A percentile compares a stretch with the other conserved stretches of the same genome.
Conservation (phyloP, 179 eudicot genomes). For the Dionaea muscipula region DNA sequence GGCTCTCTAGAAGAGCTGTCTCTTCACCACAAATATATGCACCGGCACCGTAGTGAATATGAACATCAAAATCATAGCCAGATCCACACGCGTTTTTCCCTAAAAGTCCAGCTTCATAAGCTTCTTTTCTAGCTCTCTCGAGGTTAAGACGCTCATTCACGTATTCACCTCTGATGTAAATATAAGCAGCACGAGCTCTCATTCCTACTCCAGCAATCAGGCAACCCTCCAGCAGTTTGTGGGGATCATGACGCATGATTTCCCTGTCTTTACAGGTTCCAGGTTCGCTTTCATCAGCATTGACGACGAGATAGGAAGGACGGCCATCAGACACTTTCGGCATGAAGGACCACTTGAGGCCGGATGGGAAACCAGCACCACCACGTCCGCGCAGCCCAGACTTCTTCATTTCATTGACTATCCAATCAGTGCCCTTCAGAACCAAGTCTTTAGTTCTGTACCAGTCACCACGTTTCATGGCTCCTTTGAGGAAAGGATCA, state of each 20-base stretch:
- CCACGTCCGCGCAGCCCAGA: constrained; percentile 99
- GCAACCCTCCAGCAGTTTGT: constrained; percentile 83
- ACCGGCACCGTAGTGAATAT: constrained; percentile 93
- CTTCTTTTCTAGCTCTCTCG: constrained; percentile 74
- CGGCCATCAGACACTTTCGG: constrained; percentile 94
- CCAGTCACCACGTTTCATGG: constrained; percentile 97
- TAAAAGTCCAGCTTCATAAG: constrained; percentile 65
- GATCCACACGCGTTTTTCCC: constrained; percentile 96
- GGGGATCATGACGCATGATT: constrained; percentile 96
- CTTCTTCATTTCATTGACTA: constrained; percentile 82
- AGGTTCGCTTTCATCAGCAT: constrained; percentile 99
- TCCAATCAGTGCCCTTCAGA: constrained; percentile 86
- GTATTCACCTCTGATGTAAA: constrained; percentile 89
- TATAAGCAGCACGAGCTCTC: constrained; percentile 90
- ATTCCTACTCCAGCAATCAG: constrained; percentile 87
- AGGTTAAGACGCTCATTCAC: constrained; percentile 75
- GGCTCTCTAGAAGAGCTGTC: constrained; percentile 87
- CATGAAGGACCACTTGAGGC: constrained; percentile 99
- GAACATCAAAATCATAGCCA: constrained; percentile 91
- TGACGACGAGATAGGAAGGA: constrained; percentile 91
- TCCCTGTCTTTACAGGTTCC: constrained; percentile 97
- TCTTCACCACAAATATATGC: constrained; percentile 98
- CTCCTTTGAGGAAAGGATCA: constrained; percentile 92
- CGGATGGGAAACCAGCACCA: constrained; percentile 98
- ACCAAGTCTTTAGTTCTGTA: constrained; percentile 85